Percentiles rank a stretch among this genome's conserved stretches.
phyloP scores from a whole-genome alignment of 2,329 filamentous ascomycete species.

The Calonectria multiphialidica region DNA sequence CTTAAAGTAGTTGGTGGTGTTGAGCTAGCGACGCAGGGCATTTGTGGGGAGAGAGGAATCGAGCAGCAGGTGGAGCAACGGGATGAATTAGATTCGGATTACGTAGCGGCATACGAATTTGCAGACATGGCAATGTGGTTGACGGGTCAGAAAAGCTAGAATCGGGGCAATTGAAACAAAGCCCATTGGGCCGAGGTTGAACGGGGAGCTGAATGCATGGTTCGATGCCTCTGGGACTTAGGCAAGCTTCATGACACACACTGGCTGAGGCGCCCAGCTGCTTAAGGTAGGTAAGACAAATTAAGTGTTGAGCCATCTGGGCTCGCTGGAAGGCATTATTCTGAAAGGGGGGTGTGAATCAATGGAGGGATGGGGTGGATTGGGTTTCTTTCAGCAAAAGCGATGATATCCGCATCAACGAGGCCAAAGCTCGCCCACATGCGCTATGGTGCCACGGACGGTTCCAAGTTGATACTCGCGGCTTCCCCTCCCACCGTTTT shows the following conservation, averaged over 20 bases:
- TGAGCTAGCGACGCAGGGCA: slow-evolving; percentile 9
- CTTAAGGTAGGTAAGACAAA: neutral
- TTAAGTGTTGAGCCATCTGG: neutral
- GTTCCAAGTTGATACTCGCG: neutral
- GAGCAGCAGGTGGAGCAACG: slow-evolving; percentile 8
- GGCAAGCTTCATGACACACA: neutral
- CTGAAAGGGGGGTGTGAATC: neutral
- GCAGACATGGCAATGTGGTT: slow-evolving; percentile 4
- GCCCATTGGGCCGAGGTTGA: slow-evolving; percentile 14
- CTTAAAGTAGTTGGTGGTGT: slow-evolving; percentile 6
- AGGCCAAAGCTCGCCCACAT: neutral
- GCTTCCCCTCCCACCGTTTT: neutral
- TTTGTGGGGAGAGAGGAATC: neutral
- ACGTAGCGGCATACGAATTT: neutral
- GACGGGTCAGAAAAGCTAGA: slow-evolving; percentile 3
- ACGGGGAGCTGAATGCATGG: slow-evolving; percentile 2
- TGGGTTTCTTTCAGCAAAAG: slow-evolving; percentile 4
- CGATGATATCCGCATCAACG: slow-evolving; percentile 21
- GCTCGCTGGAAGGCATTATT: neutral
- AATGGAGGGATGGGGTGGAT: neutral
- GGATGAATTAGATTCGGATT: neutral
- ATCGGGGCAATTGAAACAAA: slow-evolving; percentile 12
- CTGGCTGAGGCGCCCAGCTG: neutral
- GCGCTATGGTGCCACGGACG: slow-evolving; percentile 6
- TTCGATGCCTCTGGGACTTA: neutral